A percentile compares a stretch with the other conserved stretches of the same genome.
phyloP scores from a whole-genome alignment of 441 rosid genomes.

The Mallotus repandus region DNA sequence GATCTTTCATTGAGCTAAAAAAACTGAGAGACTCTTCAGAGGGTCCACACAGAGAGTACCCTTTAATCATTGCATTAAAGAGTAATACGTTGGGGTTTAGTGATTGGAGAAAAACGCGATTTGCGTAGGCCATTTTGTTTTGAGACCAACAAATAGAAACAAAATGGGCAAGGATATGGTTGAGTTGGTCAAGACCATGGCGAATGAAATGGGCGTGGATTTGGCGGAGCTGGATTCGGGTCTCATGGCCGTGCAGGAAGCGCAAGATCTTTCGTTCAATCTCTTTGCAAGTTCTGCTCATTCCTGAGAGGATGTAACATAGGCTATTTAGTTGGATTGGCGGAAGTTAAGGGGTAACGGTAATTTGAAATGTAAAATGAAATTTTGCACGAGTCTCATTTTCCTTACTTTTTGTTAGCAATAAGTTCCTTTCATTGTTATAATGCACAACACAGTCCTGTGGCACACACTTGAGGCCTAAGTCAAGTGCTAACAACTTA shows the following conservation, averaged over 20 bases:
- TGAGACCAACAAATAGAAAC: conserved; percentile 67
- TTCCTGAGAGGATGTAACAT: not conserved
- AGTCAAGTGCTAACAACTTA: too few species aligned
- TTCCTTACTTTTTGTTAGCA: too few species aligned
- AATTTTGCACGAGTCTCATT: too few species aligned
- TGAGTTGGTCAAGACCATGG: conserved; percentile 56
- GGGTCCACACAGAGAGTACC: conserved; percentile 55
- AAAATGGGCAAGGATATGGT: conserved; percentile 62
- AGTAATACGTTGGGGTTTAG: conserved; percentile 57
- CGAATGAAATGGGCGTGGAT: conserved; percentile 82
- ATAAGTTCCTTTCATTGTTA: too few species aligned
- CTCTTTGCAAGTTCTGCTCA: conserved; percentile 31
- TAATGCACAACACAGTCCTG: too few species aligned
- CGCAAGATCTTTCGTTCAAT: conserved; percentile 63
- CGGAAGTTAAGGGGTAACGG: not conserved
- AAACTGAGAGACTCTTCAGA: conserved; percentile 44
- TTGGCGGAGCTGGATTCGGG: conserved; percentile 54
- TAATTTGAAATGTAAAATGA: not conserved
- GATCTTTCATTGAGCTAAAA: conserved; percentile 49
- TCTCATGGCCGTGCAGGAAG: conserved; percentile 64
- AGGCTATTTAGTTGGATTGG: not conserved
- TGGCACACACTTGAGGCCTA: too few species aligned
- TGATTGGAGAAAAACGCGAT: conserved; percentile 47
- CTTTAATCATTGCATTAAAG: conserved; percentile 73
- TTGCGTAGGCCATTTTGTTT: conserved; percentile 48